These are phyloP conservation scores for Candida nanaspora DNA, from an alignment of 805 yeast genomes.

Conservation along the genomic window DNA sequence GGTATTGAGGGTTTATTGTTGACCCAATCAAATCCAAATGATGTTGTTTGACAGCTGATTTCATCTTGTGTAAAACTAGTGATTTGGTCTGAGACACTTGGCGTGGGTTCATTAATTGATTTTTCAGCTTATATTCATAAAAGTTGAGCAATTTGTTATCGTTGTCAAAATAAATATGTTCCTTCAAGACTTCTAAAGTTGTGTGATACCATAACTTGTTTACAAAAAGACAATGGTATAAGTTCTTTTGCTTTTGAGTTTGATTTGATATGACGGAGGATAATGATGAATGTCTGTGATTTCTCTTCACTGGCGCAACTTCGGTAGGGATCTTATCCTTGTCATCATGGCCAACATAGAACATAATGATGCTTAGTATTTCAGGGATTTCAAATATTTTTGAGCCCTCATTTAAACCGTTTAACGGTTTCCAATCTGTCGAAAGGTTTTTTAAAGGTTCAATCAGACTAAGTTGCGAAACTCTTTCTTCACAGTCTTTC, in stretches of 20 bases:
- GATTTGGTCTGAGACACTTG: constrained; percentile 21
- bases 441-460: not conserved
- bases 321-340: constrained; percentile 52
- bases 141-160: constrained; percentile 29
- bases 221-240: constrained; percentile 62
- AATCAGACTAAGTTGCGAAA: constrained; percentile 6
- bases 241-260: no score
- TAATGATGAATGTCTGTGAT: constrained; percentile 2
- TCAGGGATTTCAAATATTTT: constrained; percentile 70
- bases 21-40: constrained; percentile 43
- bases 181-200: constrained; percentile 47
- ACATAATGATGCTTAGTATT: constrained; percentile 53
- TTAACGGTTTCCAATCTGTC: not conserved
- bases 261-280: constrained; percentile 18
- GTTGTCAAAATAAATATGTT: constrained; percentile 47
- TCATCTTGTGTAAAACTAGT: constrained; percentile 62
- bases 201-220: constrained; percentile 58
- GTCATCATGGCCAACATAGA: constrained; percentile 48
- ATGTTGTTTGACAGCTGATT: constrained; percentile 36
- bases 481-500: constrained; percentile 10
- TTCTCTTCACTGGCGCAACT: constrained; percentile 47
- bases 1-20: constrained; percentile 34
- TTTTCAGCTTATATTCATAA: constrained; percentile 14
- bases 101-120: not conserved
- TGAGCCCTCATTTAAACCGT: no score